A percentile compares a stretch with the other conserved stretches of the same genome.
phyloP scores from a whole-genome alignment of 2,329 filamentous ascomycete species.

The Albifimbria verrucaria region DNA sequence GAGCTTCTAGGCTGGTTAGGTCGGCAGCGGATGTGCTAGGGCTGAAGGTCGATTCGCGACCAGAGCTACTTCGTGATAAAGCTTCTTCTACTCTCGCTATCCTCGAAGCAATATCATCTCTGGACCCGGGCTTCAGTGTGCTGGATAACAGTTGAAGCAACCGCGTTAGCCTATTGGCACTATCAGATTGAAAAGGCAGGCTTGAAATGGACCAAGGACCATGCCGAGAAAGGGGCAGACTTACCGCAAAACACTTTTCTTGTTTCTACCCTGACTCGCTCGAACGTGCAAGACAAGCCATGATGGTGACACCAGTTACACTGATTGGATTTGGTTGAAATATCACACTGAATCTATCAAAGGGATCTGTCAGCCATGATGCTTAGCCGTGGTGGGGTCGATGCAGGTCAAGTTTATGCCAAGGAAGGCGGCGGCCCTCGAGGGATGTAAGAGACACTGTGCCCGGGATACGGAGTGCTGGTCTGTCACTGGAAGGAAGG shows the following conservation, averaged over 20 bases:
- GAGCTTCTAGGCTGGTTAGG: neutral
- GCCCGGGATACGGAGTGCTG: no score
- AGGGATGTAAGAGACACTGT: no score
- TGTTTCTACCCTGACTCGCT: conserved; percentile 19
- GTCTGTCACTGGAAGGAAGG: no score
- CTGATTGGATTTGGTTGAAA: conserved; percentile 3
- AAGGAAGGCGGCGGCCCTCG: no score
- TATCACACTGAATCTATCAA: conserved; percentile 19
- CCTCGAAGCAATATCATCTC: neutral
- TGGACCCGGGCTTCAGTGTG: neutral
- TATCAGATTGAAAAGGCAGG: no score
- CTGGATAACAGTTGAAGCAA: neutral
- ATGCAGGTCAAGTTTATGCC: no score
- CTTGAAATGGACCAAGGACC: neutral
- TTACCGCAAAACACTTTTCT: conserved; percentile 12
- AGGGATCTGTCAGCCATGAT: neutral
- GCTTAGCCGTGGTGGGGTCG: no score
- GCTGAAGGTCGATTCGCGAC: neutral
- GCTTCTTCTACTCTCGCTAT: neutral
- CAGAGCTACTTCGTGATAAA: neutral
- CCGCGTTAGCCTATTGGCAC: no score
- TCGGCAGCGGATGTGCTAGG: neutral
- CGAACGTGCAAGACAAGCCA: conserved; percentile 17
- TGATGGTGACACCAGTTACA: conserved; percentile 23
- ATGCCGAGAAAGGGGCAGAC: neutral